phyloP scores from a whole-genome alignment of 306 rosid genomes.

The Lathyrus tuberosus region DNA sequence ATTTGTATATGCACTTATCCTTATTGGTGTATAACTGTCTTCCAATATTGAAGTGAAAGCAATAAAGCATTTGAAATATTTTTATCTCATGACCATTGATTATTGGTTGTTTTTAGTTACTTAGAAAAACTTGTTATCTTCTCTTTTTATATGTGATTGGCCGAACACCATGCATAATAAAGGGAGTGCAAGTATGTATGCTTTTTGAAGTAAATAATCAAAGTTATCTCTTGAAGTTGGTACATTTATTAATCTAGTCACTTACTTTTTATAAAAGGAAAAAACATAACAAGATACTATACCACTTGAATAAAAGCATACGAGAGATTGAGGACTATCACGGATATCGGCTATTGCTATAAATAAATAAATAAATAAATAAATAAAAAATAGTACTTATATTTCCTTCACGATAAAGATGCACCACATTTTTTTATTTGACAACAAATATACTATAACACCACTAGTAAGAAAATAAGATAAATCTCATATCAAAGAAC shows the following conservation, averaged over 20 bases:
- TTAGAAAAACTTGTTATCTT: constrained; percentile 1
- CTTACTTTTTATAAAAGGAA: background rate
- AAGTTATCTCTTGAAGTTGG: background rate
- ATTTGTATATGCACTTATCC: background rate
- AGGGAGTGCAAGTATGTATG: background rate
- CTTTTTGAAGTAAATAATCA: background rate
- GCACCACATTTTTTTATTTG: no score
- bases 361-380: no score
- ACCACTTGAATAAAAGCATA: no score
- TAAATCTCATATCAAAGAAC: no score
- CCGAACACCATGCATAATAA: background rate
- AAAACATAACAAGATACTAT: no score
- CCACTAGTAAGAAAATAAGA: no score
- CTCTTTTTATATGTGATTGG: background rate
- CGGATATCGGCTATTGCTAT: no score
- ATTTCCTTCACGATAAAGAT: no score
- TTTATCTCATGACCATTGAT: background rate
- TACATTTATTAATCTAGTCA: background rate
- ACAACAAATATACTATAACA: no score
- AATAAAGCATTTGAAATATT: background rate
- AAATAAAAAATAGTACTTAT: no score
- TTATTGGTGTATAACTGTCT: constrained; percentile 37
- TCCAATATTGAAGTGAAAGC: constrained; percentile 42
- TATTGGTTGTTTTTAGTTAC: constrained; percentile 25
- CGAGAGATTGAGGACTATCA: no score